A percentile compares a stretch with the other conserved stretches of the same genome.
These are phyloP conservation scores for Terfezia boudieri DNA, from an alignment of 495 filamentous ascomycete species.

Conservation along the genomic window DNA sequence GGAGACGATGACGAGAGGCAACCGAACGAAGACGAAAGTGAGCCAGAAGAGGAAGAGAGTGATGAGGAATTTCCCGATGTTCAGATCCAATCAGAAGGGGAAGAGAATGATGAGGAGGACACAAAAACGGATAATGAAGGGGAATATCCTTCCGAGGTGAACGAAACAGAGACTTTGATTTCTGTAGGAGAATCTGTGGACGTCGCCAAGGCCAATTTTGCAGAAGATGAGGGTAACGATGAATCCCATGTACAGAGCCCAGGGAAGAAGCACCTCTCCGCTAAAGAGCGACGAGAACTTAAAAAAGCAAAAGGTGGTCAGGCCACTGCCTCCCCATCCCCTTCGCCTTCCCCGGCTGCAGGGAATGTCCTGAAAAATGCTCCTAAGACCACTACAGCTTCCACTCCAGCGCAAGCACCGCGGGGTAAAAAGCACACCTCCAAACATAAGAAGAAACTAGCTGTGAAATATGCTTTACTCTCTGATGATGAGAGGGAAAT, in stretches of 20 bases:
- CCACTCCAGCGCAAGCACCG: neutral
- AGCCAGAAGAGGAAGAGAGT: neutral
- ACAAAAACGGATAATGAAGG: conserved; percentile 9
- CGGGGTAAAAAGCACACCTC: conserved; percentile 30
- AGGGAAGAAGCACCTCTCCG: conserved; percentile 24
- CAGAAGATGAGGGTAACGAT: conserved; percentile 2
- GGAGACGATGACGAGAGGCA: neutral
- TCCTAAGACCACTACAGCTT: neutral
- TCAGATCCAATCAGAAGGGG: conserved; percentile 1
- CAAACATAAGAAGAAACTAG: neutral
- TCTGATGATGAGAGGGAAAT: neutral
- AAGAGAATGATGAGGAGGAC: conserved; percentile 9
- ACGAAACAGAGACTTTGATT: neutral
- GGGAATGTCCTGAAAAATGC: neutral
- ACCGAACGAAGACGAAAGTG: neutral
- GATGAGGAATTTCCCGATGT: conserved; percentile 1
- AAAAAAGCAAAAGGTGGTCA: conserved; percentile 25
- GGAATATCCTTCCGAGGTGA: neutral
- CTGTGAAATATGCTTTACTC: neutral
- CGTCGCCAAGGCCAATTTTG: neutral
- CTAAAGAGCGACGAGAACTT: conserved; percentile 27
- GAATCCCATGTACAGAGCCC: neutral
- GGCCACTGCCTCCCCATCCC: conserved; percentile 6
- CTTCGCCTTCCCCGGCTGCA: conserved; percentile 11
- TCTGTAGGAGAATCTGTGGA: conserved; percentile 3